Base-by-base conservation (phyloP, 768 basidiomycete genomes). In the Rhizopogon roseolus region DNA sequence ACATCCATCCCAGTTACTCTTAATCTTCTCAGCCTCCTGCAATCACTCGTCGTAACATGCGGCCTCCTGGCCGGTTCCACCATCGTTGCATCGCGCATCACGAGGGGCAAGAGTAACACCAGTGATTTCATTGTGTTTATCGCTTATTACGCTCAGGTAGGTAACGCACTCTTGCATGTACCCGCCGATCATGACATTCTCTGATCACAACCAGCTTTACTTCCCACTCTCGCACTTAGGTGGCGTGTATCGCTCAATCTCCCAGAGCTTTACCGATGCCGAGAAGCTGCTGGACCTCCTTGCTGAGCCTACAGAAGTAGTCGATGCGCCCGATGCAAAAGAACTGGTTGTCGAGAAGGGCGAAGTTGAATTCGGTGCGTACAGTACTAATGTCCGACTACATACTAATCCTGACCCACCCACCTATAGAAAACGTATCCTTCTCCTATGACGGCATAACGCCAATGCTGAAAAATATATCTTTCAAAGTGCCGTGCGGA, bases 401-500 rank as follows among this genome's bases (percentile, higher is more conserved):
- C 34, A 36, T 5, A 36, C 29, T 36, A 11, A 36, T 11, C 27
- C 13, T 36, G 11, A 46, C 37, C 38, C n/a, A n/a, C 45, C 13
- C 3, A 22, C 22, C 53, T 27, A 5, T 54, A 91, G 88, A 91
- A 36, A 84, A 96, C 60, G 95, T 96, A 60, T 78, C 69, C 60
- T 93, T 97, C 71, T 87, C 88, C 4, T 96, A 97, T 69, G 88
- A 90, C 60, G 78, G 77, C 4, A 80, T 86, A 27, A 78, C 76
- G 16, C 0, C 76, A 97, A 14, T 79, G 84, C 55, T 81, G 82
- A 37, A 36, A 36, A 36, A 13, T 13, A 81, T 98, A 38, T 90
- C 86, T 2, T 97, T 98, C 78, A 88, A 82, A 62, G 85, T 97
- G 22, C 89, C 89, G 0, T 90, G 88, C 64, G 88, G 89, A 5